phyloP scores from a whole-genome alignment of 495 filamentous ascomycete genomes.

The Aspergillus indologenus region DNA sequence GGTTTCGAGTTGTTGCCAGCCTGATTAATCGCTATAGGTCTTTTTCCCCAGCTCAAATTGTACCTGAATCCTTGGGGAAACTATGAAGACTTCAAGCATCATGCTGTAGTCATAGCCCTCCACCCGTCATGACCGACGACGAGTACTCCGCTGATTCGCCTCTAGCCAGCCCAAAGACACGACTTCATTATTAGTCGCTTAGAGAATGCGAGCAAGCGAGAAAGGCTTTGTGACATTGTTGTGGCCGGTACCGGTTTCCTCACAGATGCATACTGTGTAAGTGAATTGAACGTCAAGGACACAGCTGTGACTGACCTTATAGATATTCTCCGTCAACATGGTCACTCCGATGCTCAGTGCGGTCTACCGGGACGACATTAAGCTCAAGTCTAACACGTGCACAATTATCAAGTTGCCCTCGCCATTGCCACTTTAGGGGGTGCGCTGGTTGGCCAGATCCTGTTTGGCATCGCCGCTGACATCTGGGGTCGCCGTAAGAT shows the following conservation, averaged over 20 bases:
- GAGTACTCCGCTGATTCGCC: neutral
- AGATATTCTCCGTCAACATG: constrained; percentile 54
- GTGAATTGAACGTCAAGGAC: neutral
- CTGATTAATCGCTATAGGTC: neutral
- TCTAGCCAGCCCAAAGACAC: constrained; percentile 13
- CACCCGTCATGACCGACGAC: neutral
- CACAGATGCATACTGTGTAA: constrained; percentile 53
- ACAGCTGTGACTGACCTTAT: neutral
- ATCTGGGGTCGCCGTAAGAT: constrained; percentile 50
- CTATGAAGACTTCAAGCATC: constrained; percentile 15
- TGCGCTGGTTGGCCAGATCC: constrained; percentile 51
- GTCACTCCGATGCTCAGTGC: constrained; percentile 50
- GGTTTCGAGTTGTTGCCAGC: neutral
- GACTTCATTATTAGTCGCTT: constrained; percentile 15
- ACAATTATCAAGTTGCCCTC: constrained; percentile 32
- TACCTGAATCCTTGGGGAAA: constrained; percentile 14
- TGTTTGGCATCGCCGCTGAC: constrained; percentile 55
- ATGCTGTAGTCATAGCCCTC: neutral
- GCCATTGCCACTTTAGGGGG: constrained; percentile 51
- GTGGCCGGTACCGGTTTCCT: constrained; percentile 60
- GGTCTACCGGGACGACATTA: constrained; percentile 45
- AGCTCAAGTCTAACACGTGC: constrained; percentile 9
- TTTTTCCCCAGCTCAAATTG: neutral
- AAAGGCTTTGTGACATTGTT: constrained; percentile 35
- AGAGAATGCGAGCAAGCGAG: constrained; percentile 15